Base-by-base conservation (phyloP, 306 rosid species). In the Medicago truncatula region DNA sequence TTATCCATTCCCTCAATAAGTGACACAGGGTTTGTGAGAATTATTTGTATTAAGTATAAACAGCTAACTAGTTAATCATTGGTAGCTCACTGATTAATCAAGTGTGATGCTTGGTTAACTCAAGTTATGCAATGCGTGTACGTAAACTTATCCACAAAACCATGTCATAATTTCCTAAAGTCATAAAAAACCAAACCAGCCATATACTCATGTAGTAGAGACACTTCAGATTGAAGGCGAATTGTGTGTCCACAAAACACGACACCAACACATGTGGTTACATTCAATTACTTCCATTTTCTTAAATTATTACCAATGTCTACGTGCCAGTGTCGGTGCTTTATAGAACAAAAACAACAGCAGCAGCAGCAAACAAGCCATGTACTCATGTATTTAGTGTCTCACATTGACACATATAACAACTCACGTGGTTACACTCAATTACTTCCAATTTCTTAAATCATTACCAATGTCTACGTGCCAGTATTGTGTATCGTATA, bases 1-100 rank as follows among this genome's bases (percentile, higher is more conserved):
- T 97, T 97, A 95, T 77, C 92, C 99, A 53, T 92, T 77, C 73
- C 99, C 99, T 78, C 84, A 79, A 68, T 95, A 95, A 41, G 71
- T 78, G 34, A 95, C 99, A 52, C 80, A 21, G 23, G 23, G 23
- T 21, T 21, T 21, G 23, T 21, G 23, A 21, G 1, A 21, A 21
- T 21, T 21, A 21, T 21, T 1, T 21, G 23, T 21, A 21, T 21
- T 21, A 21, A 2, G 23, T 21, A 21, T 21, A 21, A 21, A 21
- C 23, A 21, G 23, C 23, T 21, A 21, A 21, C 23, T 21, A 21
- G 23, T 21, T 21, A 21, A 21, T 21, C 23, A 21, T 21, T 1
- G 23, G 23, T 21, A 21, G 23, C 23, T 21, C 23, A 21, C 23
- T 21, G 23, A 21, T 21, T 21, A 21, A 21, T 21, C 23, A 21